phyloP scores from a whole-genome alignment of 1,139 yeast species.

The Zygosaccharomyces sapae region DNA sequence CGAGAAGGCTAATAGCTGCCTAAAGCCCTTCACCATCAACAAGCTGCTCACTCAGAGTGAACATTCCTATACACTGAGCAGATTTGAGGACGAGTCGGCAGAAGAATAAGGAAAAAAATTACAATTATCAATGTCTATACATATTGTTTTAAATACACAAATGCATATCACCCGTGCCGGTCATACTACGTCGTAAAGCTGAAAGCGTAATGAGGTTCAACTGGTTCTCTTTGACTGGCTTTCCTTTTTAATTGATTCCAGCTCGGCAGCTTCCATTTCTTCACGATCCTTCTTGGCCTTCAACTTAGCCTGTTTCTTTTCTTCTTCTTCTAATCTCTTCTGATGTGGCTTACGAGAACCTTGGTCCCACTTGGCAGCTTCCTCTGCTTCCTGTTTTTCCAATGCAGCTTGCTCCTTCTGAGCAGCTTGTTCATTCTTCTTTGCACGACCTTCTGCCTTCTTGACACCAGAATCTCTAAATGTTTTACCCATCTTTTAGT shows the following conservation, averaged over 20 bases:
- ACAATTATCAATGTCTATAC: not conserved
- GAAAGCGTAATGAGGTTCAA: constrained; percentile 4
- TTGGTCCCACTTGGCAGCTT: constrained; percentile 36
- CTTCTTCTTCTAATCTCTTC: constrained; percentile 31
- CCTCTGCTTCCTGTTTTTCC: constrained; percentile 29
- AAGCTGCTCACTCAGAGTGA: constrained; percentile 21
- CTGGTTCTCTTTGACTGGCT: constrained; percentile 25
- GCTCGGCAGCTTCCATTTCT: constrained; percentile 34
- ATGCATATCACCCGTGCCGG: not conserved
- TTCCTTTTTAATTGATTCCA: constrained; percentile 28
- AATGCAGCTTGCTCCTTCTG: constrained; percentile 29
- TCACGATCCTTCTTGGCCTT: constrained; percentile 34
- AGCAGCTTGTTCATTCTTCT: constrained; percentile 34
- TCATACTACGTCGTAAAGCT: not conserved
- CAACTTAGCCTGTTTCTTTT: constrained; percentile 32
- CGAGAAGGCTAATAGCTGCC: constrained; percentile 29
- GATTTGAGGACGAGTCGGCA: not conserved
- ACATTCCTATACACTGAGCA: constrained; percentile 13
- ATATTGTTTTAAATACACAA: not conserved
- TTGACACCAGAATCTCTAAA: constrained; percentile 36
- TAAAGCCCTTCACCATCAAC: constrained; percentile 28
- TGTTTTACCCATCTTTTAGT: constrained; percentile 34
- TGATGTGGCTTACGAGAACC: constrained; percentile 36
- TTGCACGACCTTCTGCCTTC: constrained; percentile 35
- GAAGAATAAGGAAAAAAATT: not conserved